Conservation (phyloP, 208 protist species). For the Histomonas meleagridis region DNA sequence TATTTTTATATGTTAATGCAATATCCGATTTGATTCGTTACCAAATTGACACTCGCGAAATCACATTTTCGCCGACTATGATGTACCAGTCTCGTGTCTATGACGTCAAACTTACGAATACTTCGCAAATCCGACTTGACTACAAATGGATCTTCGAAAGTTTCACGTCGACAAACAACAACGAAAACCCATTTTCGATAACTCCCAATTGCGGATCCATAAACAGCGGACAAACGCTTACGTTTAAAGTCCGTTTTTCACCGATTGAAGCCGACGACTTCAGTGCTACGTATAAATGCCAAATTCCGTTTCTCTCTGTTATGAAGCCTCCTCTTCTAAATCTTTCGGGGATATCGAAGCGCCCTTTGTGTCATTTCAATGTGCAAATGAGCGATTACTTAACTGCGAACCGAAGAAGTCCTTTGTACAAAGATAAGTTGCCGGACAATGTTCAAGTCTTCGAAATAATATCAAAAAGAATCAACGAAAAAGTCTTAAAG, state of each 20-base stretch:
- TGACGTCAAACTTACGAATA: background rate
- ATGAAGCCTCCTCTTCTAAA: slow-evolving; percentile 50
- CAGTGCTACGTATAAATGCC: background rate
- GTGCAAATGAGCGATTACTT: slow-evolving; percentile 71
- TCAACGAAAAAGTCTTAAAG: background rate
- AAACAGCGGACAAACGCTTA: slow-evolving; percentile 47
- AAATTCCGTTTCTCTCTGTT: background rate
- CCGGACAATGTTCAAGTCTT: background rate
- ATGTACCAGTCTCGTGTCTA: background rate
- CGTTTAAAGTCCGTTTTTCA: slow-evolving; percentile 66
- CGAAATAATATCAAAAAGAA: background rate
- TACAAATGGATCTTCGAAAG: too few relatives aligned
- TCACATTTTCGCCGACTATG: slow-evolving; percentile 17
- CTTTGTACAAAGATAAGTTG: background rate
- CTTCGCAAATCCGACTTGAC: background rate
- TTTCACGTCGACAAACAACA: too few relatives aligned
- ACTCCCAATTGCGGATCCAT: slow-evolving; percentile 59
- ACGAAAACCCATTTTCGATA: slow-evolving; percentile 66
- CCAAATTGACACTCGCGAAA: background rate
- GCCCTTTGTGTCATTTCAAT: slow-evolving; percentile 82
- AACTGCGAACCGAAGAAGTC: slow-evolving; percentile 50
- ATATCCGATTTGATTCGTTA: background rate
- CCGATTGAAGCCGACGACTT: slow-evolving; percentile 59
- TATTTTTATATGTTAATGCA: background rate
- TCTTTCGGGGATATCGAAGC: slow-evolving; percentile 63